Percentiles rank a stretch among this genome's conserved stretches.
Conservation (phyloP, 768 basidiomycete species). For the Agaricus bisporus region DNA sequence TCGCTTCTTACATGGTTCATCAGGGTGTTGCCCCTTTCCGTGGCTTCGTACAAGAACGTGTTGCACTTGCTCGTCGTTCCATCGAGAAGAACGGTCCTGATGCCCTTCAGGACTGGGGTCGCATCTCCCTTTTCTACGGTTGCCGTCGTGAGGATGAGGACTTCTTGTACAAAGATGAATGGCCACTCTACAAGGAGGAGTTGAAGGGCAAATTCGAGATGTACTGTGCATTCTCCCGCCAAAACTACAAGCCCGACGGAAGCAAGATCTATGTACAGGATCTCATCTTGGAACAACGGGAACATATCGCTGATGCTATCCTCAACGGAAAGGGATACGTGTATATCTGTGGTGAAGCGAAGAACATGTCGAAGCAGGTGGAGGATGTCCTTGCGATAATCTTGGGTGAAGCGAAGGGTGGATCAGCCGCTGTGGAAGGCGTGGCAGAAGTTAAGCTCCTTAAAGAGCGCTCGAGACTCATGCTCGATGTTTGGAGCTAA, state of each 20-base stretch:
- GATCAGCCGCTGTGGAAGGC: conserved; percentile 81
- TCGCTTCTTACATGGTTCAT: conserved; percentile 9
- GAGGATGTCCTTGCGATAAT: conserved; percentile 83
- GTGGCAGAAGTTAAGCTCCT: conserved; percentile 87
- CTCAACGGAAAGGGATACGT: conserved; percentile 95
- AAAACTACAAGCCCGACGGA: conserved; percentile 84
- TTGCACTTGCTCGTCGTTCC: conserved; percentile 90
- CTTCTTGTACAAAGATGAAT: conserved; percentile 93
- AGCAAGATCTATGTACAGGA: conserved; percentile 99
- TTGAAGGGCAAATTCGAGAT: conserved; percentile 89
- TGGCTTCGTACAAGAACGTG: conserved; percentile 96
- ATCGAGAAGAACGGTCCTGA: conserved; percentile 94
- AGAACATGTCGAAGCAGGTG: conserved; percentile 92
- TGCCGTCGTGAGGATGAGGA: conserved; percentile 87
- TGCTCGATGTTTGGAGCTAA: conserved; percentile 89
- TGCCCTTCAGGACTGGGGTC: conserved; percentile 93
- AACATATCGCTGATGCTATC: conserved; percentile 81
- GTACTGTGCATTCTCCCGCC: conserved; percentile 87
- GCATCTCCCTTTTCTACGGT: conserved; percentile 92
- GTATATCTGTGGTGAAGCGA: conserved; percentile 96
- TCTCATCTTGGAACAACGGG: conserved; percentile 82
- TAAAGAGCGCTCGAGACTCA: conserved; percentile 86
- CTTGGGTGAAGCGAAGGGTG: conserved; percentile 92
- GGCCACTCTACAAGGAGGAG: conserved; percentile 82
- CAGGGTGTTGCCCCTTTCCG: conserved; percentile 99